Percentiles rank a stretch among this genome's conserved stretches.
These are phyloP conservation scores for Chytriomyces sp. DNA, from an alignment of 192 early-diverging fungal species.

Conservation along the genomic window DNA sequence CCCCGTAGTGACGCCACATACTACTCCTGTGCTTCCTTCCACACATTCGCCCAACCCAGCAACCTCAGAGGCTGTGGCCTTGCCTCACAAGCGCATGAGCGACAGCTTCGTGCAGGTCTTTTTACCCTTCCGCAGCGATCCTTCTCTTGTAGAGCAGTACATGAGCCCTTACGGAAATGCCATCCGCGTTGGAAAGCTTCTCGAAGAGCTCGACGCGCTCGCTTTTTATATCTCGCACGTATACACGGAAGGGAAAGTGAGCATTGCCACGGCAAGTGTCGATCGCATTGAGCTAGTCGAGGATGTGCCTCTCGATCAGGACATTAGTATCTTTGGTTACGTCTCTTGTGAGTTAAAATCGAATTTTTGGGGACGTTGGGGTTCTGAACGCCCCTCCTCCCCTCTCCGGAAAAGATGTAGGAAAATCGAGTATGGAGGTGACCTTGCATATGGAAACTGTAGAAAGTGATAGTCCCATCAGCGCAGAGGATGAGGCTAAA, in stretches of 20 bases:
- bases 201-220: conserved; percentile 81
- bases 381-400: not conserved
- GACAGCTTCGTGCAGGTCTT: conserved; percentile 73
- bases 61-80: not conserved
- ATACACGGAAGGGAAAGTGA: conserved; percentile 67
- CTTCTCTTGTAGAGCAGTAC: conserved; percentile 77
- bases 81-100: conserved; percentile 13
- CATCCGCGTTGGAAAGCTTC: conserved; percentile 78
- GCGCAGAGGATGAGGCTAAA: conserved; percentile 18
- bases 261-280: conserved; percentile 82
- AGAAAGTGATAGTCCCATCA: conserved; percentile 23
- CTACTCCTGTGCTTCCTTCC: too few relatives aligned
- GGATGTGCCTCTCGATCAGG: conserved; percentile 60
- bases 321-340: conserved; percentile 79
- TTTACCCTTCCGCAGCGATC: conserved; percentile 76
- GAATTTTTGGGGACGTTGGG: not conserved
- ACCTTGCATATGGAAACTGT: conserved; percentile 41
- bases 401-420: conserved; percentile 53
- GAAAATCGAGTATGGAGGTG: conserved; percentile 85
- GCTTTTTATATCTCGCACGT: conserved; percentile 81
- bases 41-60: not conserved
- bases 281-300: conserved; percentile 82
- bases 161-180: conserved; percentile 63
- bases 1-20: too few relatives aligned
- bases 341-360: conserved; percentile 58